A percentile compares a stretch with the other conserved stretches of the same genome.
These are phyloP conservation scores for Dendrobium chrysotoxum DNA, from an alignment of 106 monocot species.

Conservation along the genomic window DNA sequence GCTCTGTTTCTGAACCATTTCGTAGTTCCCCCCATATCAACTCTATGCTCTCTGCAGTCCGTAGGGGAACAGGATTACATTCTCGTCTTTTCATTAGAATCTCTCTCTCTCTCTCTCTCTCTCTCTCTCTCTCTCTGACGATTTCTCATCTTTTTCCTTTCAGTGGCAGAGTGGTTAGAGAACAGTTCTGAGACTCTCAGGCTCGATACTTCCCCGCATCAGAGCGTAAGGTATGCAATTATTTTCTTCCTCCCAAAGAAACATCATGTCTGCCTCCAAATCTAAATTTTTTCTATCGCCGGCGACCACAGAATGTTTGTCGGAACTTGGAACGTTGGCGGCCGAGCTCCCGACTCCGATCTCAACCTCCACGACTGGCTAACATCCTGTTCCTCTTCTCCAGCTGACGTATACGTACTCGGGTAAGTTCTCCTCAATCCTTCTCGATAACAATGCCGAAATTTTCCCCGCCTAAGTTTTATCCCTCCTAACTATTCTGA, in stretches of 20 bases:
- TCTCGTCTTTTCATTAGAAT: not conserved
- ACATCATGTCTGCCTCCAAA: not conserved
- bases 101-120: constrained; percentile 1
- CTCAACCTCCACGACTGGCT: constrained; percentile 57
- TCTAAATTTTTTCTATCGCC: not conserved
- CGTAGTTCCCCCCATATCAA: not conserved
- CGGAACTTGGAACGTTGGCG: constrained; percentile 84
- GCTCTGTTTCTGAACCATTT: not conserved
- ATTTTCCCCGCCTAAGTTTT: not conserved
- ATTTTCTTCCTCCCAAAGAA: not conserved
- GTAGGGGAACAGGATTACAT: not conserved
- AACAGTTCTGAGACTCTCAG: not conserved
- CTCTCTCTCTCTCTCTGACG: not conserved
- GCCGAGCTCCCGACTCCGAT: constrained; percentile 40
- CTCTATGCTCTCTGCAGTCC: not conserved
- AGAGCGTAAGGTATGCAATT: constrained; percentile 9
- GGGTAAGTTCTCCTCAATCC: constrained; percentile 28
- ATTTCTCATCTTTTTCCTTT: not conserved
- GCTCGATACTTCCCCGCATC: not conserved
- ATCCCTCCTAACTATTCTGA: not conserved
- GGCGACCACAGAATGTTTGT: constrained; percentile 48
- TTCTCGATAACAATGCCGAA: not conserved
- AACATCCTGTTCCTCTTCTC: constrained; percentile 14
- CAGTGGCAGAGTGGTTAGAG: constrained; percentile 9
- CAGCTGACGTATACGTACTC: constrained; percentile 58